Percentiles rank a stretch among this genome's conserved stretches.
phyloP scores from a whole-genome alignment of 2,329 filamentous ascomycete genomes.

The Epicoccum sorghinum region DNA sequence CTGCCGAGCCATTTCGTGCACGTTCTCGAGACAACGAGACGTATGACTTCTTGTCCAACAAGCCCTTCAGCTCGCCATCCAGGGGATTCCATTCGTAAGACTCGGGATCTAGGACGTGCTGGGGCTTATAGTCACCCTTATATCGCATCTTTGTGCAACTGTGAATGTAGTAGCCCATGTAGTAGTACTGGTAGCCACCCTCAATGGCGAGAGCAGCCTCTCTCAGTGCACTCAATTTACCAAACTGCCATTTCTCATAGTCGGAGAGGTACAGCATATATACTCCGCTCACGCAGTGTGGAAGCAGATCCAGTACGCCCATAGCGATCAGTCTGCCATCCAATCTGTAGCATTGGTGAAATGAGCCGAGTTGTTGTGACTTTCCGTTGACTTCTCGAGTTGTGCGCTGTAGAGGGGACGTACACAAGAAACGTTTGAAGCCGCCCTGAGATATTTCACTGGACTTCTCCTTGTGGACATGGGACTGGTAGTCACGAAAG shows the following conservation, averaged over 20 bases:
- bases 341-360: constrained; percentile 80
- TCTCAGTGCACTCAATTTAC: constrained; percentile 75
- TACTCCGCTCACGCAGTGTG: constrained; percentile 77
- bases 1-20: constrained; percentile 23
- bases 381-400: constrained; percentile 56
- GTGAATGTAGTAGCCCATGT: constrained; percentile 85
- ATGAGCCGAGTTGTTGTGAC: constrained; percentile 69
- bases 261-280: constrained; percentile 84
- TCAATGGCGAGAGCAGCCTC: constrained; percentile 76
- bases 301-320: constrained; percentile 77
- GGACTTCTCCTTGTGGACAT: constrained; percentile 72
- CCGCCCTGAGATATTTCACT: constrained; percentile 64
- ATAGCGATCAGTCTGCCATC: constrained; percentile 78
- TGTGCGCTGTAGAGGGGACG: constrained; percentile 65
- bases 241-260: constrained; percentile 71
- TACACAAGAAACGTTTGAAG: constrained; percentile 76
- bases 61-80: constrained; percentile 57
- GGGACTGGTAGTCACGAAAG: constrained; percentile 75
- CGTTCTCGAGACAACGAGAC: constrained; percentile 50
- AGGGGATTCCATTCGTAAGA: constrained; percentile 67
- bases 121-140: constrained; percentile 79
- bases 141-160: constrained; percentile 83
- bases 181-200: constrained; percentile 75
- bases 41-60: constrained; percentile 64
- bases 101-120: constrained; percentile 74